Evolutionary conservation across 73 alveolate genomes (phyloP).

Genomic region (Loxodes magnus): DNA sequence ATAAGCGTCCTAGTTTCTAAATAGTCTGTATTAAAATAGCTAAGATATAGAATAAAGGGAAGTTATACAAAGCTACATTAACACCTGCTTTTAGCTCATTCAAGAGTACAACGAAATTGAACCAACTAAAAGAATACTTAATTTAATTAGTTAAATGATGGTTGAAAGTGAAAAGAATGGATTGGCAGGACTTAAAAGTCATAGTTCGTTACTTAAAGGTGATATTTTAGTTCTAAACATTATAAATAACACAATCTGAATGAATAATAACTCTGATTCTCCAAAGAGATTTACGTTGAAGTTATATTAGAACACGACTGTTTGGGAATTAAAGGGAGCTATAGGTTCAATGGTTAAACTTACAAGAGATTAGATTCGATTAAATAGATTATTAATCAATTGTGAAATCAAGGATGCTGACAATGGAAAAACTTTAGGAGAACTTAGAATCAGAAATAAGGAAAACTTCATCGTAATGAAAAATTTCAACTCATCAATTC

Average conservation of each 20-base stretch:
- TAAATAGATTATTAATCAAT: conserved; percentile 24
- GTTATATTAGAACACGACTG: conserved; percentile 49
- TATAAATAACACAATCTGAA: conserved; percentile 24
- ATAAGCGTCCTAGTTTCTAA: no score
- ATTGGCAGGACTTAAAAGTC: conserved; percentile 58
- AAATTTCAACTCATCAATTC: conserved; percentile 3
- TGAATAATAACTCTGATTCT: conserved; percentile 21
- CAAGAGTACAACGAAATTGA: no score
- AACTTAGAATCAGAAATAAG: conserved; percentile 40
- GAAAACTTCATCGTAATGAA: conserved; percentile 19
- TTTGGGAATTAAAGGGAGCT: conserved; percentile 59
- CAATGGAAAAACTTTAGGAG: conserved; percentile 70
- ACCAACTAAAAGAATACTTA: no score
- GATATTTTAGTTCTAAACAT: conserved; percentile 24
- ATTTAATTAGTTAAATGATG: no score
- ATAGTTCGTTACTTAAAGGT: conserved; percentile 30
- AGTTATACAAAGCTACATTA: no score
- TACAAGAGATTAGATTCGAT: conserved; percentile 39
- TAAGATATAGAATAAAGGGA: no score
- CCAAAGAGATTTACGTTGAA: conserved; percentile 43
- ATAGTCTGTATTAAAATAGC: no score
- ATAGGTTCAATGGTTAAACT: conserved; percentile 38
- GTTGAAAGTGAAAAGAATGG: conserved; percentile 71
- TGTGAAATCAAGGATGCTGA: conserved; percentile 55
- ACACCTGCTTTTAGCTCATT: no score